Evolutionary conservation across 1,284 basidiomycete species (phyloP).

Genomic region (Trametes polyzona): DNA sequence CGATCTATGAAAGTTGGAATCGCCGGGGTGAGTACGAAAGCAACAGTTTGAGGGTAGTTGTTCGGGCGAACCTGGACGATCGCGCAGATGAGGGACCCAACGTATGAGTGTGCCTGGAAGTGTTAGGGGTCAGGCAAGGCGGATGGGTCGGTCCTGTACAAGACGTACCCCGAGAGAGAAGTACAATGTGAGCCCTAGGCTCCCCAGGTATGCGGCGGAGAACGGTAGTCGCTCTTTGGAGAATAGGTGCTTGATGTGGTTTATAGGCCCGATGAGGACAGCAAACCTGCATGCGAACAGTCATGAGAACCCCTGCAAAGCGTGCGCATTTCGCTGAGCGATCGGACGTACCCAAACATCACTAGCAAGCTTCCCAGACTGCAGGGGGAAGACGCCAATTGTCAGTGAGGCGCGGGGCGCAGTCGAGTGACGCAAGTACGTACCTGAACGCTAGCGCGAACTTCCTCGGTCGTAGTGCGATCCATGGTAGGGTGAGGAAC

Average conservation of each 20-base stretch:
- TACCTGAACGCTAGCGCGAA: constrained; percentile 90
- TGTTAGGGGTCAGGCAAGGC: neutral
- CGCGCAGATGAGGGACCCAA: constrained; percentile 83
- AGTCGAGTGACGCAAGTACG: constrained; percentile 5
- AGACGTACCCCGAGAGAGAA: constrained; percentile 81
- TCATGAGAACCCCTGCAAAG: neutral
- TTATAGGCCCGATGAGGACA: constrained; percentile 83
- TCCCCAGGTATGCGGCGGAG: constrained; percentile 81
- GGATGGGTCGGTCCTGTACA: neutral
- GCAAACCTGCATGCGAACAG: constrained; percentile 61
- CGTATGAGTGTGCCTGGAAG: constrained; percentile 72
- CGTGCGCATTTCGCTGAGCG: neutral
- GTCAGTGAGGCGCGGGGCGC: neutral
- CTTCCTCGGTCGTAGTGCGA: constrained; percentile 84
- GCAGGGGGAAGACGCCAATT: constrained; percentile 2
- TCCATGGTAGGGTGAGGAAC: constrained; percentile 87
- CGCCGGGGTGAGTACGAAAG: too few relatives aligned
- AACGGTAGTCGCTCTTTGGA: constrained; percentile 89
- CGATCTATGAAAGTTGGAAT: constrained; percentile 64
- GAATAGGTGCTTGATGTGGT: constrained; percentile 88
- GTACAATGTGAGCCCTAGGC: constrained; percentile 84
- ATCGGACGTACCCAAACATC: constrained; percentile 81
- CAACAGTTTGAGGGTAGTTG: too few relatives aligned
- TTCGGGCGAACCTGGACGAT: constrained; percentile 62
- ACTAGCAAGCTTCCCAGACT: constrained; percentile 84